These are phyloP conservation scores for Fraxinus platypoda DNA, from an alignment of 305 asterid species.

Conservation along the genomic window DNA sequence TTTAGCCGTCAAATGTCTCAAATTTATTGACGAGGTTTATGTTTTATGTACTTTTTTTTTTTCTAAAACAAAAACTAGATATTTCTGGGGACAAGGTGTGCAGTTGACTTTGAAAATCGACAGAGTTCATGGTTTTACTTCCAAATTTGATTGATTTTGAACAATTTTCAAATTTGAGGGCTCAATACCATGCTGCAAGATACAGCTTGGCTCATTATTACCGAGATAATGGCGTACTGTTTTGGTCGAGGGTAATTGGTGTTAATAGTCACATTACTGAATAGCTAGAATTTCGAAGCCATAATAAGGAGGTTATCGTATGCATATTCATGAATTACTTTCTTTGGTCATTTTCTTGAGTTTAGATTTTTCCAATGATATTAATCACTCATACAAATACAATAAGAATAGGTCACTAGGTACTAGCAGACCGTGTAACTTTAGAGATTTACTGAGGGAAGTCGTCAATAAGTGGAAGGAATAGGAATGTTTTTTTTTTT, in stretches of 20 bases:
- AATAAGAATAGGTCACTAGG: neutral
- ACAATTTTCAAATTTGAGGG: neutral
- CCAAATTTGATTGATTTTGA: neutral
- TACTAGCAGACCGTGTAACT: neutral
- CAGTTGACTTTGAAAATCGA: neutral
- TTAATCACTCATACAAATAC: neutral
- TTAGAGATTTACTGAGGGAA: neutral
- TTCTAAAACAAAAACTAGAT: neutral
- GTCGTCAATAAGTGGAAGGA: neutral
- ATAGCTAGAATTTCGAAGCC: neutral
- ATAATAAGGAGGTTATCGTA: neutral
- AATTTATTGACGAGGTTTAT: neutral
- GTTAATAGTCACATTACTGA: neutral
- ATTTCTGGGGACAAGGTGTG: neutral
- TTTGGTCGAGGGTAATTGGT: neutral
- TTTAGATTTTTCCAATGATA: neutral
- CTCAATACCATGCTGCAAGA: neutral
- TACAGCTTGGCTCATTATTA: neutral
- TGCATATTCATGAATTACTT: neutral
- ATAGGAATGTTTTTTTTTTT: neutral
- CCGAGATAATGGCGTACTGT: neutral
- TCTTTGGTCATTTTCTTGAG: neutral
- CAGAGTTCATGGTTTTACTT: neutral
- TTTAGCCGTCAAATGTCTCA: neutral
- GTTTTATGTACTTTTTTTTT: neutral